Percentiles rank a stretch among this genome's conserved stretches.
These are phyloP conservation scores for Musa balbisiana DNA, from an alignment of 202 grass and related monocot species.

Conservation along the genomic window DNA sequence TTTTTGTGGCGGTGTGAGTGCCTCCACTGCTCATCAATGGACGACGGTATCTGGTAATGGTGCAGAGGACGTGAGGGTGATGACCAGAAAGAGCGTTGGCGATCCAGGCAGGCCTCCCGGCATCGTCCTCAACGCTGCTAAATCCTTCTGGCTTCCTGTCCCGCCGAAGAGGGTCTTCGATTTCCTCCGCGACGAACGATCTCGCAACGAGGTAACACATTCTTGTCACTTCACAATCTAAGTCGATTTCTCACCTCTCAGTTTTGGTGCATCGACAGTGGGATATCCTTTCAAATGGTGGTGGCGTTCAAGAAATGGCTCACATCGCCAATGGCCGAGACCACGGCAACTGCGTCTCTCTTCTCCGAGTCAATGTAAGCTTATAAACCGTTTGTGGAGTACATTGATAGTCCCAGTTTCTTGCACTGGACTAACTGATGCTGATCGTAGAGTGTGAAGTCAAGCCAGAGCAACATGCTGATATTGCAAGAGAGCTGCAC, in stretches of 20 bases:
- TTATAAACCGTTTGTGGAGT: background rate
- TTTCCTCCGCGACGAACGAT: conserved; percentile 85
- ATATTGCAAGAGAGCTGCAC: conserved; percentile 99
- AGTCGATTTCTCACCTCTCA: no score
- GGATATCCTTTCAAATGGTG: conserved; percentile 97
- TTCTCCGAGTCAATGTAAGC: conserved; percentile 87
- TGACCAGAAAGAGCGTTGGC: conserved; percentile 93
- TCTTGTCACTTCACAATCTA: background rate
- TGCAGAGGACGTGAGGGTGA: conserved; percentile 89
- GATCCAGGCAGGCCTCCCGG: conserved; percentile 81
- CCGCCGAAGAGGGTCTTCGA: conserved; percentile 78
- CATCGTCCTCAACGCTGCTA: conserved; percentile 95
- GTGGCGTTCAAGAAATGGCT: conserved; percentile 91
- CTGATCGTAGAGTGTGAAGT: conserved; percentile 61
- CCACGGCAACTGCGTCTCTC: conserved; percentile 91
- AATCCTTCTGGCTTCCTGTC: conserved; percentile 91
- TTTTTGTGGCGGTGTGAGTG: conserved; percentile 86
- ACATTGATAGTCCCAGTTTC: background rate
- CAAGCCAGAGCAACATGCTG: conserved; percentile 98
- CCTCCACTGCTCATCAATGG: conserved; percentile 86
- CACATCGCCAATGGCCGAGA: conserved; percentile 94
- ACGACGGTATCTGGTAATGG: conserved; percentile 84
- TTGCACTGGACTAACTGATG: background rate
- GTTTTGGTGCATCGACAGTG: conserved; percentile 38
- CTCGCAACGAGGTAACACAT: conserved; percentile 60